Evolutionary conservation across 1,284 basidiomycete species (phyloP), one percentile per base, ranked within the genome.

Genomic region (Fomitiporia mediterranea): DNA sequence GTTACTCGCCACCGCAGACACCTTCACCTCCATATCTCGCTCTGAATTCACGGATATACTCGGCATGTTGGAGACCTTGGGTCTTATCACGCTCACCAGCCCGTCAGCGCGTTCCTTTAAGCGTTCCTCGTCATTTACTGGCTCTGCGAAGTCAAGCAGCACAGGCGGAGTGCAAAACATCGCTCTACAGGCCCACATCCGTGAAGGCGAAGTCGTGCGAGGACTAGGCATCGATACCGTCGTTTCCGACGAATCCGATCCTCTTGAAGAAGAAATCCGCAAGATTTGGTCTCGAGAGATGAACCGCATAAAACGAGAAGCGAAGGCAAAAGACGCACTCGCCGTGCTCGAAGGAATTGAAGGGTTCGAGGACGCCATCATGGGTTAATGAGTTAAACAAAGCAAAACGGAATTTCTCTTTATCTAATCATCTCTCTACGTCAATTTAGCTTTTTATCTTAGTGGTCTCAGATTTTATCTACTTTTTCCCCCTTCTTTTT

Each of bases 31-130:
- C 2, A 86, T 85, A 3, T 87, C 84, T 7, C 78, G 87, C 5
- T 85, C 80, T 66, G 89, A 91, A 62, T 91, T 91, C 62, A 73
- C 75, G 0, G 89, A 91, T 61, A 72, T 91, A 1, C 65, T 87
- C 0, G 79, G 80, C 21, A 71, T 91, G 55, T 71, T 91, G 34
- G 89, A 91, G 68, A 86, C 84, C 4, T 75, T 79, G 2, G 89
- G 89, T 2, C 72, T 91, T 0, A 70, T 88, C 4, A 71, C 74
- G 1, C 71, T 80, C 1, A 70, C 73, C 0, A 59, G 68, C 11
- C 63, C 67, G 21, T 57, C 70, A 21, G 62, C 66, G 0, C 74
- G 81, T 25, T 66, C 73, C 1, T 72, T 89, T 49, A 71, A 77
- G 37, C 78, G 86, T 17, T 74, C 81, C 2, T 62, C 74, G 13